These are phyloP conservation scores for Chytriomyces confervae DNA, from an alignment of 192 early-diverging fungal species.

Conservation along the genomic window DNA sequence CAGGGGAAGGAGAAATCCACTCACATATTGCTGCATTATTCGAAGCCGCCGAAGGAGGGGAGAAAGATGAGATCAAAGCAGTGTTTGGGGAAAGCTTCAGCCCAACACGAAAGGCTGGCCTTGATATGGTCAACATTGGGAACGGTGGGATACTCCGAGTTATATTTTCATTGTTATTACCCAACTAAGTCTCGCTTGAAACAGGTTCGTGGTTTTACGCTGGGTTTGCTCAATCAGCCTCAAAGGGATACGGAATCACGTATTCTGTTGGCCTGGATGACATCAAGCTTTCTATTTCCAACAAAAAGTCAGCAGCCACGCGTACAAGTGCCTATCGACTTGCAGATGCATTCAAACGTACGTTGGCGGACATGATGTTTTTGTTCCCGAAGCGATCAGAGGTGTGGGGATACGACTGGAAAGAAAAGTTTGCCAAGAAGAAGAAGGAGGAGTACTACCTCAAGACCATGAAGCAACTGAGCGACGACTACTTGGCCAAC, in stretches of 20 bases:
- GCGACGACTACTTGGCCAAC: constrained; percentile 47
- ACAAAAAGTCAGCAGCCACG: constrained; percentile 45
- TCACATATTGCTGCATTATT: constrained; percentile 2
- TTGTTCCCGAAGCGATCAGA: constrained; percentile 61
- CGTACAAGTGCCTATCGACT: constrained; percentile 56
- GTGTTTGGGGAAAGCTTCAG: background rate
- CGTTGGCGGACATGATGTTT: constrained; percentile 71
- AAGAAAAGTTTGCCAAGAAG: constrained; percentile 42
- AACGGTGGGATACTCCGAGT: background rate
- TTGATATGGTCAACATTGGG: constrained; percentile 15
- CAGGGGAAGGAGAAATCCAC: background rate
- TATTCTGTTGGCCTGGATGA: constrained; percentile 63
- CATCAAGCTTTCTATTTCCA: constrained; percentile 63
- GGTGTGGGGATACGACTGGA: constrained; percentile 60
- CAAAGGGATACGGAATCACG: constrained; percentile 59
- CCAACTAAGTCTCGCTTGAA: background rate
- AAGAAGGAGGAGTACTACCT: constrained; percentile 48
- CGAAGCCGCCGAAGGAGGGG: background rate
- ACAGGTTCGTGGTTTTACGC: constrained; percentile 62
- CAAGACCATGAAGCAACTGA: constrained; percentile 48
- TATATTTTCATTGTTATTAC: background rate
- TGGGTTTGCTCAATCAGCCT: constrained; percentile 53
- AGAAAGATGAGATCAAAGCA: constrained; percentile 8
- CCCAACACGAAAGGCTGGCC: background rate
- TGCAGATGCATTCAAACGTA: constrained; percentile 63